A percentile compares a stretch with the other conserved stretches of the same genome.
Conservation (phyloP, 1,284 basidiomycete species). For the Leccinum fallax region DNA sequence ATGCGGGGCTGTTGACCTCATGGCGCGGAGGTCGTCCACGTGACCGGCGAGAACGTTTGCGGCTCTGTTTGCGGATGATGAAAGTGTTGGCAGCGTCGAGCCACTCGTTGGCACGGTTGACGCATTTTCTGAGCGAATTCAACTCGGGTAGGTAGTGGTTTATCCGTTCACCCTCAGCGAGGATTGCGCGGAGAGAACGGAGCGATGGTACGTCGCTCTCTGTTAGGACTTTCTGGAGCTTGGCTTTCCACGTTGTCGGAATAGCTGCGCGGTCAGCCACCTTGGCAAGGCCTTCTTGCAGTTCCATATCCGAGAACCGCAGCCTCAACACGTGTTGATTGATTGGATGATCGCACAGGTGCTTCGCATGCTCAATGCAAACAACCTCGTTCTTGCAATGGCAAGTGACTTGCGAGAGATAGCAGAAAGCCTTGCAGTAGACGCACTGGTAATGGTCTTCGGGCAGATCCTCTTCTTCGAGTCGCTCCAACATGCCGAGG, state of each 20-base stretch:
- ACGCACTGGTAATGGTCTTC: slow-evolving; percentile 97
- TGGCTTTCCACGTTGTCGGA: slow-evolving; percentile 76
- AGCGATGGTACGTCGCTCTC: slow-evolving; percentile 74
- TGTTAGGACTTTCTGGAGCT: slow-evolving; percentile 67
- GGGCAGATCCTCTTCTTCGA: slow-evolving; percentile 79
- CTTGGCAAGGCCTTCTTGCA: slow-evolving; percentile 66
- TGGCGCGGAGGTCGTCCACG: slow-evolving; percentile 53
- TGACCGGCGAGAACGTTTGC: slow-evolving; percentile 68
- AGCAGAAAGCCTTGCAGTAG: slow-evolving; percentile 94
- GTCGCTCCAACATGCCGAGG: slow-evolving; percentile 62
- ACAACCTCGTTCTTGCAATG: slow-evolving; percentile 76
- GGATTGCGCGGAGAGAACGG: slow-evolving; percentile 73
- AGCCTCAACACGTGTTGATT: slow-evolving; percentile 71
- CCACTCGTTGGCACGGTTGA: slow-evolving; percentile 83
- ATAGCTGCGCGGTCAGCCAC: slow-evolving; percentile 74
- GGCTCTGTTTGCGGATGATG: slow-evolving; percentile 69
- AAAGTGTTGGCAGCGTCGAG: slow-evolving; percentile 75
- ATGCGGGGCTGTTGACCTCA: slow-evolving; percentile 33
- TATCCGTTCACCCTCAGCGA: slow-evolving; percentile 88
- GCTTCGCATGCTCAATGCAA: slow-evolving; percentile 84
- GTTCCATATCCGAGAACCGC: slow-evolving; percentile 81
- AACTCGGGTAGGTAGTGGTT: slow-evolving; percentile 76
- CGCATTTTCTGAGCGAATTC: slow-evolving; percentile 72
- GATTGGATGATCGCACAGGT: slow-evolving; percentile 72
- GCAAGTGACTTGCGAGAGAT: slow-evolving; percentile 91